phyloP scores from a whole-genome alignment of 2,329 filamentous ascomycete species.

The Sporothrix variecibatus region DNA sequence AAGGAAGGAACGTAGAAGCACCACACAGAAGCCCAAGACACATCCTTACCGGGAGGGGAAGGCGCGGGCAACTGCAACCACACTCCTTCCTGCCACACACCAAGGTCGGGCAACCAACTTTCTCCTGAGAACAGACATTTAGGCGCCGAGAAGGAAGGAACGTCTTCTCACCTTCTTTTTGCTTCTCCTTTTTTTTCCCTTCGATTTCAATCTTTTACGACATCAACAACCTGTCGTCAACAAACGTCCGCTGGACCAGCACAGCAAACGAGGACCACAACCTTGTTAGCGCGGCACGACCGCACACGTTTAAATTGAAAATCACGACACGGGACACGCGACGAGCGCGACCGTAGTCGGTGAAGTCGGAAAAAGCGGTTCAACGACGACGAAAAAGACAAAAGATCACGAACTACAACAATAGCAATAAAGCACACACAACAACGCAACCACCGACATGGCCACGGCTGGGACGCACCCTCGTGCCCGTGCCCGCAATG shows the following conservation, averaged over 20 bases:
- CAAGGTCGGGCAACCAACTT: not conserved
- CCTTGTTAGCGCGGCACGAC: not conserved
- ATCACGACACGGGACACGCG: conserved; percentile 7
- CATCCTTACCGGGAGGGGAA: conserved; percentile 2
- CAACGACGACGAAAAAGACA: not conserved
- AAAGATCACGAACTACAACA: not conserved
- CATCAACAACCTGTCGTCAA: not conserved
- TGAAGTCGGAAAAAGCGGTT: not conserved
- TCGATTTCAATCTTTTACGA: not conserved
- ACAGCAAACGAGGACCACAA: not conserved
- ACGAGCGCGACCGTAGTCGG: not conserved
- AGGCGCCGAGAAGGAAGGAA: conserved; percentile 18
- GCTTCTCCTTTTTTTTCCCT: not conserved
- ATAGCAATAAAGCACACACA: not conserved
- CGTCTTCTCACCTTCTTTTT: not conserved
- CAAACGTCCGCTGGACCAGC: not conserved
- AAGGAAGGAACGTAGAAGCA: not conserved
- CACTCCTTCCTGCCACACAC: not conserved
- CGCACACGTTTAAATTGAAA: not conserved
- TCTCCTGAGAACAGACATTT: not conserved
- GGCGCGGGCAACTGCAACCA: conserved; percentile 13
- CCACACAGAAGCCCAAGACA: not conserved
- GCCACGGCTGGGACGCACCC: not conserved
- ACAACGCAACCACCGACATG: not conserved
- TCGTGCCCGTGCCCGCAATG: conserved; percentile 29